Evolutionary conservation across 176 grass and related monocot species (phyloP), one percentile per base, ranked within the genome.

Genomic region (Ensete ventricosum): DNA sequence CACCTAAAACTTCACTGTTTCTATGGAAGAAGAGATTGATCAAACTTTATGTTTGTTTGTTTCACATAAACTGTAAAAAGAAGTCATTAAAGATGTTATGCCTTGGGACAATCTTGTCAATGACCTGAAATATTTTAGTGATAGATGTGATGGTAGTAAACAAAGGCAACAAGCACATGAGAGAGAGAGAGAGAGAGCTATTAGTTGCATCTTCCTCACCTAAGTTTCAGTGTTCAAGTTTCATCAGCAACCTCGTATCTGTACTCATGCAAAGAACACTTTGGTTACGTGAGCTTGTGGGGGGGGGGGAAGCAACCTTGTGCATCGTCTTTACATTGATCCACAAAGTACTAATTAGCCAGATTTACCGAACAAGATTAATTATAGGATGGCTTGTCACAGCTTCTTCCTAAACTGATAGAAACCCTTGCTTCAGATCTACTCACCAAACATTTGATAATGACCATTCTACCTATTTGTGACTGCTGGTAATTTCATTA

Each of bases 191-290:
- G 34, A 43, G 34, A 43, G 34, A 43, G 0, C 34, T 43, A 43
- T 43, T 64, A 14, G 58, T 76, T 76, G 34, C 14, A 76, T 64
- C 57, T 64, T 63, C 57, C 74, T 63, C 34, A 52, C 57, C 74
- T 76, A 64, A 43, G 34, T 6, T 43, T 43, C 34, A 43, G 34
- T 43, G 34, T 43, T 43, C 34, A 43, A 43, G 34, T 43, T 43
- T 43, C 34, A 43, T 43, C 34, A 43, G 34, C 34, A 43, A 43
- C 34, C 34, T 43, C 34, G 34, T 0, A 43, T 50, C 16, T 21
- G 19, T 50, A 9, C 9, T 5, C 25, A 10, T 17, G n/a, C 9
- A 71, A 17, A 29, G n/a, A 50, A 7, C 5, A 5, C 19, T 12
- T 69, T 50, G 19, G 21, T 2, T 43, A 43, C 34, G 20, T 62